phyloP scores from a whole-genome alignment of 352 stramenopile genomes.

The Pythium rhizo-oryzae region DNA sequence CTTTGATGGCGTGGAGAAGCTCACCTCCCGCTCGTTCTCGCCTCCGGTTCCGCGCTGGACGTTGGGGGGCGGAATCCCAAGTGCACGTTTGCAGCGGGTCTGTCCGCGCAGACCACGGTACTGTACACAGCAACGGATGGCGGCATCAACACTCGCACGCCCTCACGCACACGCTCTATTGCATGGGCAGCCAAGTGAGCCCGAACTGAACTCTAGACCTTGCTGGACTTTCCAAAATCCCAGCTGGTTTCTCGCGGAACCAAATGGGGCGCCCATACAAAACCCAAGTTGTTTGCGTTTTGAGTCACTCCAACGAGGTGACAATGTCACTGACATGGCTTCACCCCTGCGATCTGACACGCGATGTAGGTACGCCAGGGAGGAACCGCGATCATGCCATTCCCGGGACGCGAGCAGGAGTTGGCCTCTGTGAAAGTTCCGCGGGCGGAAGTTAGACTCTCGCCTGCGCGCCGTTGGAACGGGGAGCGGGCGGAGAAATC shows the following conservation, averaged over 20 bases:
- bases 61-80: slow-evolving; percentile 27
- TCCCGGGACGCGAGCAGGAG: not conserved
- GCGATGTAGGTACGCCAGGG: not conserved
- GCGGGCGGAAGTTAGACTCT: not conserved
- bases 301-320: not conserved
- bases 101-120: not conserved
- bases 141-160: not conserved
- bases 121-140: slow-evolving; percentile 20
- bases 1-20: too few species aligned
- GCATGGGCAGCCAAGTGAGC: not conserved
- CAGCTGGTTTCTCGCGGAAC: slow-evolving; percentile 21
- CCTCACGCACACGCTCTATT: slow-evolving; percentile 18
- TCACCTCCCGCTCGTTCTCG: not conserved
- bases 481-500: too few species aligned
- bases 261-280: not conserved
- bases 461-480: too few species aligned
- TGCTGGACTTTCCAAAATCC: slow-evolving; percentile 13
- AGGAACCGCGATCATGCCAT: slow-evolving; percentile 1
- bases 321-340: too few species aligned
- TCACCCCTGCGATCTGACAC: not conserved
- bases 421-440: not conserved
- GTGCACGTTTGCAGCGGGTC: slow-evolving; percentile 26
- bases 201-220: slow-evolving; percentile 26
- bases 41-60: slow-evolving; percentile 9
- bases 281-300: not conserved